Evolutionary conservation across 495 filamentous ascomycete genomes (phyloP).

Genomic region (Elasticomyces elasticus): DNA sequence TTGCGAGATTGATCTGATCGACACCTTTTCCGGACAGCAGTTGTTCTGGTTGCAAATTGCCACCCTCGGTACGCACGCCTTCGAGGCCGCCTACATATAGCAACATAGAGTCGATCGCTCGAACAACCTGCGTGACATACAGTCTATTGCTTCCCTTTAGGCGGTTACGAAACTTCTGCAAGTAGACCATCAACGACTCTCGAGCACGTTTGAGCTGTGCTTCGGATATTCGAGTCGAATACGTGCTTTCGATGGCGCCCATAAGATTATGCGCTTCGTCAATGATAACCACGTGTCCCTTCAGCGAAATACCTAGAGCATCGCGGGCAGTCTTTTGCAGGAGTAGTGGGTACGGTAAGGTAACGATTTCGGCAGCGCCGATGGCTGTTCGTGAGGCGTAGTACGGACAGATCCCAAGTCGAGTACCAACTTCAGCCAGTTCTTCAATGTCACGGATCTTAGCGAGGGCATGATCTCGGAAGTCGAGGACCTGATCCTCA

Average conservation of each 20-base stretch:
- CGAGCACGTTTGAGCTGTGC: slow-evolving; percentile 60
- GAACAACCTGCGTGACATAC: slow-evolving; percentile 78
- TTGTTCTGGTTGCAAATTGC: slow-evolving; percentile 54
- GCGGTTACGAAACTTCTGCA: slow-evolving; percentile 77
- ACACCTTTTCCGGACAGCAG: slow-evolving; percentile 78
- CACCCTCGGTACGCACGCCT: slow-evolving; percentile 39
- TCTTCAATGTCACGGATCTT: slow-evolving; percentile 91
- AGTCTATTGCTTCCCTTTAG: slow-evolving; percentile 86
- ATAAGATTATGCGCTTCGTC: slow-evolving; percentile 98
- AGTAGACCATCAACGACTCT: slow-evolving; percentile 66
- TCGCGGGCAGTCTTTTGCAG: slow-evolving; percentile 84
- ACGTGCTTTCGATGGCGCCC: slow-evolving; percentile 80
- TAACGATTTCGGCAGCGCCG: slow-evolving; percentile 82
- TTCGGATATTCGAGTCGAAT: slow-evolving; percentile 68
- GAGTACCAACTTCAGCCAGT: slow-evolving; percentile 63
- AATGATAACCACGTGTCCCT: slow-evolving; percentile 81
- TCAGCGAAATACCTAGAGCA: slow-evolving; percentile 73
- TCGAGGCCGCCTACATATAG: slow-evolving; percentile 45
- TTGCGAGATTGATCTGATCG: slow-evolving; percentile 90
- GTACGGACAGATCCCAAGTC: slow-evolving; percentile 82
- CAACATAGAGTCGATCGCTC: slow-evolving; percentile 66
- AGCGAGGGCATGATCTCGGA: slow-evolving; percentile 80
- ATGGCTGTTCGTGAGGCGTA: slow-evolving; percentile 82
- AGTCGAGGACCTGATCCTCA: slow-evolving; percentile 59
- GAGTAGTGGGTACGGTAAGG: slow-evolving; percentile 83